Conservation (phyloP, 345 rosid genomes). For the Schrenkiella parvula region DNA sequence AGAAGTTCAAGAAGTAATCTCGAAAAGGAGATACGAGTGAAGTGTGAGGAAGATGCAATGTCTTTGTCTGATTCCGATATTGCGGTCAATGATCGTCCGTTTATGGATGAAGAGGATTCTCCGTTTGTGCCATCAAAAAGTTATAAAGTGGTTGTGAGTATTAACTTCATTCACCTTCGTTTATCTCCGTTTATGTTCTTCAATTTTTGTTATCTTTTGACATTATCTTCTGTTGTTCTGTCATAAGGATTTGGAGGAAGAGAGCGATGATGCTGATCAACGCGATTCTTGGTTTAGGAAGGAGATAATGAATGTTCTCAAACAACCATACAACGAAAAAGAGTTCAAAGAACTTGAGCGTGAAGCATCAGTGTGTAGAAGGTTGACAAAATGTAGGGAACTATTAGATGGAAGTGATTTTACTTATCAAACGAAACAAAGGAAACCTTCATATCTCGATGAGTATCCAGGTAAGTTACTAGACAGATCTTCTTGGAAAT, state of each 20-base stretch:
- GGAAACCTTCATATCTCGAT: conserved; percentile 53
- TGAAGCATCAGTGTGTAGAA: conserved; percentile 24
- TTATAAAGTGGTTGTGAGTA: conserved; percentile 21
- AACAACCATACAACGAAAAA: conserved; percentile 37
- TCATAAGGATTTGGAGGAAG: conserved; percentile 30
- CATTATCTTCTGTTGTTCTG: conserved; percentile 18
- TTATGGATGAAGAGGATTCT: conserved; percentile 26
- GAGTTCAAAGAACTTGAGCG: conserved; percentile 39
- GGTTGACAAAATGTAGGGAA: background rate
- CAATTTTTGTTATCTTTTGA: background rate
- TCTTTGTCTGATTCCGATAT: conserved; percentile 47
- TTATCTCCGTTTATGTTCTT: background rate
- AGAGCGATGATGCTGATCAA: conserved; percentile 14
- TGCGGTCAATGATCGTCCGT: conserved; percentile 35
- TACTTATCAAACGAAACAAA: background rate
- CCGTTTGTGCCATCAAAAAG: conserved; percentile 44
- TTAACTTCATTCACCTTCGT: background rate
- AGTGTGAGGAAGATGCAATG: conserved; percentile 31
- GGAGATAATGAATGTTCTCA: conserved; percentile 40
- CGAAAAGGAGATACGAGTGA: conserved; percentile 13
- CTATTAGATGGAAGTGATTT: conserved; percentile 36
- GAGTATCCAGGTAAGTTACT: conserved; percentile 35
- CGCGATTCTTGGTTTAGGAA: conserved; percentile 40
- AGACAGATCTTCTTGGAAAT: background rate
- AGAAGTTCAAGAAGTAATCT: background rate